A percentile compares a stretch with the other conserved stretches of the same genome.
These are phyloP conservation scores for Termitomyces sp. DNA, from an alignment of 768 basidiomycete species.

Conservation along the genomic window DNA sequence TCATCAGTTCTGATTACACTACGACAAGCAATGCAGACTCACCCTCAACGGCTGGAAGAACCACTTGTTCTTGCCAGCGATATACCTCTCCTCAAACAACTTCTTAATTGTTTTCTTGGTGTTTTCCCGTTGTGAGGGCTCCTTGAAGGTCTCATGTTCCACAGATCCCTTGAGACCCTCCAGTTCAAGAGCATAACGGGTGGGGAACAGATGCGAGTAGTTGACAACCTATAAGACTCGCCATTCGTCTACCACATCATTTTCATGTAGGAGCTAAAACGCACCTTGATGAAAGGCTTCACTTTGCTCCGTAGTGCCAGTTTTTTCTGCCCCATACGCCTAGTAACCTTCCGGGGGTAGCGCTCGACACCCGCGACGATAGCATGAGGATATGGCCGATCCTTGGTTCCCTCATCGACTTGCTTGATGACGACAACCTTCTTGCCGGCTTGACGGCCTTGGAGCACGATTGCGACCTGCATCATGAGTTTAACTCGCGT, in stretches of 20 bases:
- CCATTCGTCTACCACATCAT: background rate
- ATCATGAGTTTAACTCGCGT: background rate
- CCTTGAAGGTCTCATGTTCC: slow-evolving; percentile 89
- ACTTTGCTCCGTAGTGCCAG: slow-evolving; percentile 89
- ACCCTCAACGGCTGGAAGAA: slow-evolving; percentile 88
- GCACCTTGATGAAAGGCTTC: slow-evolving; percentile 99
- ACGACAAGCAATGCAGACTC: slow-evolving; percentile 20
- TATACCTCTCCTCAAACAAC: slow-evolving; percentile 92
- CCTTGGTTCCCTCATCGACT: slow-evolving; percentile 94
- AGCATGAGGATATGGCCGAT: slow-evolving; percentile 94
- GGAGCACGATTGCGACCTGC: slow-evolving; percentile 93
- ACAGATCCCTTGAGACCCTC: slow-evolving; percentile 90
- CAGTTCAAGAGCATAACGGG: slow-evolving; percentile 96
- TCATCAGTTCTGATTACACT: slow-evolving; percentile 1
- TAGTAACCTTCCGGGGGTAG: slow-evolving; percentile 97
- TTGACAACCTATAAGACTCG: slow-evolving; percentile 64
- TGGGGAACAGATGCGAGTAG: slow-evolving; percentile 99
- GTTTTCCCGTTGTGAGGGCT: slow-evolving; percentile 91
- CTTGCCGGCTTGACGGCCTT: slow-evolving; percentile 98
- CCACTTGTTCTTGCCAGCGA: slow-evolving; percentile 94
- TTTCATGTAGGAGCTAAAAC: slow-evolving; percentile 16
- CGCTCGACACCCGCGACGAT: slow-evolving; percentile 98
- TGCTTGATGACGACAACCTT: slow-evolving; percentile 99
- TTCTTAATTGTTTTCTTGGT: slow-evolving; percentile 97
- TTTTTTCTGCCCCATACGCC: slow-evolving; percentile 96